Evolutionary conservation across 2,329 filamentous ascomycete genomes (phyloP).

Genomic region (Colletotrichum zoysiae): DNA sequence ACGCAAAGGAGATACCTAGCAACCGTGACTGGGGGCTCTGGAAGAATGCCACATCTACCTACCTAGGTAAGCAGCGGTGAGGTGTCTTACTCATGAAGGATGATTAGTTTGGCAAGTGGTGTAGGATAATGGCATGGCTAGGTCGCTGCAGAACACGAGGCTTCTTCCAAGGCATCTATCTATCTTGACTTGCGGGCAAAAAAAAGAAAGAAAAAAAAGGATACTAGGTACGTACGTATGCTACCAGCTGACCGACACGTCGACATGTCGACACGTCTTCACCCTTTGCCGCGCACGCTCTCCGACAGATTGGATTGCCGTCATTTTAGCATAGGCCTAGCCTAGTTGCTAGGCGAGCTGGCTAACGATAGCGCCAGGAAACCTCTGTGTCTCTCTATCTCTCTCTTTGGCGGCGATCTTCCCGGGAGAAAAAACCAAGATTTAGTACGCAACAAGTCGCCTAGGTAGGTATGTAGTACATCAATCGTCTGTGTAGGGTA

Average conservation of each 20-base stretch:
- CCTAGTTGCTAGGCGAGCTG: slow-evolving; percentile 9
- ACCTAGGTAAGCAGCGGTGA: slow-evolving; percentile 40
- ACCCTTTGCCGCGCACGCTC: not conserved
- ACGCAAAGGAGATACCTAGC: slow-evolving; percentile 3
- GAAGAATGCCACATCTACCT: slow-evolving; percentile 10
- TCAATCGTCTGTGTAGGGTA: not conserved
- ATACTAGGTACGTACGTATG: no score
- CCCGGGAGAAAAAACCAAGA: no score
- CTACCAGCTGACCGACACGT: slow-evolving; percentile 27
- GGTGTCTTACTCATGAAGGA: slow-evolving; percentile 11
- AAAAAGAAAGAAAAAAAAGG: not conserved
- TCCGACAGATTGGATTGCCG: slow-evolving; percentile 17
- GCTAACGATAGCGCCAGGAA: not conserved
- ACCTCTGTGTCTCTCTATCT: not conserved
- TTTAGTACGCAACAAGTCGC: not conserved
- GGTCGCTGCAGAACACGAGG: not conserved
- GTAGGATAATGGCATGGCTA: slow-evolving; percentile 5
- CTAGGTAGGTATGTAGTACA: not conserved
- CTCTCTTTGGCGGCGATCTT: not conserved
- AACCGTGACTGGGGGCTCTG: not conserved
- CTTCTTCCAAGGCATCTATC: not conserved
- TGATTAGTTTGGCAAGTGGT: not conserved
- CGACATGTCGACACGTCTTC: slow-evolving; percentile 1
- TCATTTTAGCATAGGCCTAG: slow-evolving; percentile 15
- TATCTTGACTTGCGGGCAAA: not conserved